phyloP scores from a whole-genome alignment of 2,329 filamentous ascomycete genomes.

The Neonectria faginata region DNA sequence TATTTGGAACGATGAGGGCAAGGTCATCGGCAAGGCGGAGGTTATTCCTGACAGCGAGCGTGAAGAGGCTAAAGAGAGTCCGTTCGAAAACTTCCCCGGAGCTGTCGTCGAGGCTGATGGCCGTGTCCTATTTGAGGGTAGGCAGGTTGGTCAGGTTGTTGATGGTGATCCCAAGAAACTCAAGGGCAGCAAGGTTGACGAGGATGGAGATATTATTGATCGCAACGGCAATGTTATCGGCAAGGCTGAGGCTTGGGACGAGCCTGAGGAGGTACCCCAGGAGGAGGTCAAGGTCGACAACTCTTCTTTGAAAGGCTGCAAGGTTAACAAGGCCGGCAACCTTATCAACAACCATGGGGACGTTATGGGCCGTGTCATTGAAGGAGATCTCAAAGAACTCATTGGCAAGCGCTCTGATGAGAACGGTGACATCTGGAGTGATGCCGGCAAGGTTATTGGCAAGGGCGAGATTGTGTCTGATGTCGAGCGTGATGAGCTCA shows the following conservation, averaged over 20 bases:
- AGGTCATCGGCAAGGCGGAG: constrained; percentile 75
- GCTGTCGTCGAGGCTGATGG: constrained; percentile 66
- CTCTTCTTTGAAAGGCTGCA: constrained; percentile 59
- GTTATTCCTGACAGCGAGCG: constrained; percentile 65
- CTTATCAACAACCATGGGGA: constrained; percentile 78
- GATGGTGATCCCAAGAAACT: constrained; percentile 74
- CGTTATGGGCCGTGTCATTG: constrained; percentile 72
- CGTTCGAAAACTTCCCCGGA: constrained; percentile 70
- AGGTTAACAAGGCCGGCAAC: constrained; percentile 67
- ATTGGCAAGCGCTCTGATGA: constrained; percentile 75
- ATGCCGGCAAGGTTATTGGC: constrained; percentile 77
- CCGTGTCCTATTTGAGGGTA: constrained; percentile 61
- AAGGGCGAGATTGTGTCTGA: constrained; percentile 75
- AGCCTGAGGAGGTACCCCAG: constrained; percentile 59
- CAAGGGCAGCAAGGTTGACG: constrained; percentile 73
- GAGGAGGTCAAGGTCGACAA: constrained; percentile 65
- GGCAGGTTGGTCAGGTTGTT: constrained; percentile 69
- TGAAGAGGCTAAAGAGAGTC: constrained; percentile 60
- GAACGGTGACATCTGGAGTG: constrained; percentile 77
- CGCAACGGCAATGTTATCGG: constrained; percentile 75
- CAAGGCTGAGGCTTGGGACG: constrained; percentile 76
- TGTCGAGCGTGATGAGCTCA: constrained; percentile 73
- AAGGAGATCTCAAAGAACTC: constrained; percentile 73
- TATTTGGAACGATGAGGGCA: constrained; percentile 77
- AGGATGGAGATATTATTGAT: constrained; percentile 77